A percentile compares a stretch with the other conserved stretches of the same genome.
phyloP scores from a whole-genome alignment of 495 filamentous ascomycete species.

The Penicillium nucicola region DNA sequence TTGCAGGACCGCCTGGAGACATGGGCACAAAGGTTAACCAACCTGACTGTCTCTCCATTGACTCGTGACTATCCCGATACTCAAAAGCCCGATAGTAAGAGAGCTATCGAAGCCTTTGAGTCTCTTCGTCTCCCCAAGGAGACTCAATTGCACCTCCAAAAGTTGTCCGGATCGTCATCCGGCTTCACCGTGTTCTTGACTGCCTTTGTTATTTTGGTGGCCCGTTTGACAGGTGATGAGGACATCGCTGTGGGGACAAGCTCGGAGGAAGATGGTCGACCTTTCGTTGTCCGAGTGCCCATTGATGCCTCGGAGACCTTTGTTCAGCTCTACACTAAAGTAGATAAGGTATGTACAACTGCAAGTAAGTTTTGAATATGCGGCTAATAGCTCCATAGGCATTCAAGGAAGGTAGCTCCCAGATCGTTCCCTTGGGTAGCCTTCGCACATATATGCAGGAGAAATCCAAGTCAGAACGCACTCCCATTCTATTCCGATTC shows the following conservation, averaged over 20 bases:
- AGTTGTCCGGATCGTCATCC: slow-evolving; percentile 37
- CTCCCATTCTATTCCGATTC: slow-evolving; percentile 46
- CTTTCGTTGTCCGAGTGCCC: slow-evolving; percentile 46
- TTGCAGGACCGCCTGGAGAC: slow-evolving; percentile 45
- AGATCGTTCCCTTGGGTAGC: slow-evolving; percentile 44
- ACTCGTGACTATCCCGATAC: slow-evolving; percentile 49
- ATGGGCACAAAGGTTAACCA: slow-evolving; percentile 48
- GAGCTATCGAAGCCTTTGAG: slow-evolving; percentile 49
- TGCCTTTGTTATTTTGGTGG: slow-evolving; percentile 47
- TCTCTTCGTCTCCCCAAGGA: slow-evolving; percentile 37
- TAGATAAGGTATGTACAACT: slow-evolving; percentile 40
- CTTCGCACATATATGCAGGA: slow-evolving; percentile 46
- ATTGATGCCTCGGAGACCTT: slow-evolving; percentile 41
- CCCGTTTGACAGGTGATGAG: slow-evolving; percentile 51
- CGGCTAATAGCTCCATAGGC: slow-evolving; percentile 21
- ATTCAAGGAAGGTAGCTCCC: slow-evolving; percentile 41
- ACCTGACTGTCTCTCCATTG: slow-evolving; percentile 47
- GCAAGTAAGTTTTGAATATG: background rate
- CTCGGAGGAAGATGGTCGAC: slow-evolving; percentile 41
- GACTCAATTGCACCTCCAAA: slow-evolving; percentile 37
- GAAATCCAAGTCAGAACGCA: slow-evolving; percentile 38
- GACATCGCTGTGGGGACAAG: slow-evolving; percentile 50
- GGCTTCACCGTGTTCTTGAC: slow-evolving; percentile 46
- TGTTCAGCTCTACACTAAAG: slow-evolving; percentile 37
- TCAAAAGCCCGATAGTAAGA: slow-evolving; percentile 33